phyloP scores from a whole-genome alignment of 2,329 filamentous ascomycete species.

The Ophiostoma ulmi region DNA sequence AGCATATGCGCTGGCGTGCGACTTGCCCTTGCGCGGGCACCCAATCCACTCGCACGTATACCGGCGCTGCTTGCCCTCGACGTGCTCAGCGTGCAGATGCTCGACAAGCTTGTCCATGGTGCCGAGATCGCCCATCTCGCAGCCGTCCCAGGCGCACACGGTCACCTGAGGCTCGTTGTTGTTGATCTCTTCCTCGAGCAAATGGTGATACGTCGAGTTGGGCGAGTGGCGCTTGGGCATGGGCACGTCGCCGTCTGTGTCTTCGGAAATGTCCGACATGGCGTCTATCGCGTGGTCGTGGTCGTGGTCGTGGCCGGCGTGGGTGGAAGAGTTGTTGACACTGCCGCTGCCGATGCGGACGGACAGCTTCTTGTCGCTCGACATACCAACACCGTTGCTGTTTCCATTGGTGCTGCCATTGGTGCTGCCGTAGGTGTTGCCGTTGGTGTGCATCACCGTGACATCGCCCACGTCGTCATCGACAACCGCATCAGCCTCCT shows the following conservation, averaged over 20 bases:
- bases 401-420: not conserved
- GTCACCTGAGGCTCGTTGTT: constrained; percentile 74
- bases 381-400: not conserved
- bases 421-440: constrained; percentile 5
- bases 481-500: constrained; percentile 16
- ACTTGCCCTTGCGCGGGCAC: constrained; percentile 79
- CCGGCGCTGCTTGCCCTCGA: constrained; percentile 87
- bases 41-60: constrained; percentile 98
- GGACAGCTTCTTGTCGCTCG: constrained; percentile 23
- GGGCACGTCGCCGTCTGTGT: constrained; percentile 81
- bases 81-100: constrained; percentile 88
- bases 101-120: constrained; percentile 79
- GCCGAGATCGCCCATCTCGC: constrained; percentile 61
- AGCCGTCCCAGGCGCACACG: constrained; percentile 72
- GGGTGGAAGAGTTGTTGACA: not conserved
- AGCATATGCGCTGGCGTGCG: constrained; percentile 92
- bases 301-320: constrained; percentile 29
- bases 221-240: constrained; percentile 16
- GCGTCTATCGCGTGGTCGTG: constrained; percentile 49
- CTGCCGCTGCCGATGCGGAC: not conserved
- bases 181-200: constrained; percentile 73
- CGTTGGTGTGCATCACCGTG: constrained; percentile 17
- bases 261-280: constrained; percentile 74
- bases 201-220: constrained; percentile 13
- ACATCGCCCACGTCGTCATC: constrained; percentile 18